Base-by-base conservation (phyloP, 306 rosid genomes). In the Castanea crenata region DNA sequence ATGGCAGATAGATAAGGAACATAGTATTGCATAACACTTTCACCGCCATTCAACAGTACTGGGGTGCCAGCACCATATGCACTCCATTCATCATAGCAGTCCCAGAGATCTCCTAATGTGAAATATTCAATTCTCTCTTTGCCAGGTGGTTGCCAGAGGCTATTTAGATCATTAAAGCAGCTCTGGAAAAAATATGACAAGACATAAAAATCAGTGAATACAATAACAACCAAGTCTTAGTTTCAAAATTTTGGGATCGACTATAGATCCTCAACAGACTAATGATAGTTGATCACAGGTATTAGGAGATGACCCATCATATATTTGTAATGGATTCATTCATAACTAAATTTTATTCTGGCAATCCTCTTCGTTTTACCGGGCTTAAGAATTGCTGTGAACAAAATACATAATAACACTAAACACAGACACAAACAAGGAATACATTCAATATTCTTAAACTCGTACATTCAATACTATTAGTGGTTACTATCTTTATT, bases 31-130 rank as follows among this genome's bases (percentile, higher is more conserved):
- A 55, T 76, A 56, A 86, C 86, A 0, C 83, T 74, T 14, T 84
- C 92, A 21, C 83, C 88, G 65, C 51, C 74, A 71, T 85, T 89
- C 79, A 88, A 41, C 57, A 38, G 86, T 78, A 91, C 76, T 4
- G 91, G 84, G 6, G 80, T 74, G 2, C 92, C 91, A 2, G 80
- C 90, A 62, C 97, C 97, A 78, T 75, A 91, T 4, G 97, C 96
- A 71, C 97, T 93, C 96, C 97, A 93, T 83, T 93, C 96, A n/a
- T 82, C 51, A 46, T 86, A 93, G 77, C 91, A 86, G 10, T 91
- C 86, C 90, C 94, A 91, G 15, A 93, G 86, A 71, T 93, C 90
- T 71, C 85, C 84, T 64, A 93, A 58, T 16, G 81, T 73, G 87
- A 91, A 93, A 77, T 79, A 89, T 61, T 85, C 85, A 71, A 88